phyloP scores from a whole-genome alignment of 2,329 filamentous ascomycete species.

The Endoconidiophora polonica region DNA sequence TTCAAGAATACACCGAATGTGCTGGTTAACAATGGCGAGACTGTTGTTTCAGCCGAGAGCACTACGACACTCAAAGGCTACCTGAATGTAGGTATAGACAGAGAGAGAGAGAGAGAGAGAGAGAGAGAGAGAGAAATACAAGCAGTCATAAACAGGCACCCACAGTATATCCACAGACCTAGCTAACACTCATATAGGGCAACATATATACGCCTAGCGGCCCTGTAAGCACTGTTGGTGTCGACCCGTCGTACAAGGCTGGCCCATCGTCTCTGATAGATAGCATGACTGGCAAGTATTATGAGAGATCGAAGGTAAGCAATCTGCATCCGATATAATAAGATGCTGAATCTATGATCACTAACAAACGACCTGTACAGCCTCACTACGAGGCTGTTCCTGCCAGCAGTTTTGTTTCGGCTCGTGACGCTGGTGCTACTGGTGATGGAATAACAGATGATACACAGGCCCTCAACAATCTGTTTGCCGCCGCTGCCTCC shows the following conservation, averaged over 20 bases:
- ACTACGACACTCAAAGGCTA: constrained; percentile 18
- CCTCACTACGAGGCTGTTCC: constrained; percentile 52
- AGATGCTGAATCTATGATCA: not conserved
- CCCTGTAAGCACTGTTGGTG: constrained; percentile 31
- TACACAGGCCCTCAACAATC: constrained; percentile 49
- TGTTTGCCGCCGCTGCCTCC: constrained; percentile 39
- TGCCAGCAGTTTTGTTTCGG: constrained; percentile 46
- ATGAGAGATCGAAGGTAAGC: constrained; percentile 47
- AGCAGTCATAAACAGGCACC: too few species aligned
- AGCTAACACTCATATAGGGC: constrained; percentile 30
- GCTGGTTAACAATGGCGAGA: constrained; percentile 23
- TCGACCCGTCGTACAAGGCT: constrained; percentile 24
- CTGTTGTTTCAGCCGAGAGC: constrained; percentile 22
- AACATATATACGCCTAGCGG: constrained; percentile 41
- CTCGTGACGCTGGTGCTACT: constrained; percentile 49
- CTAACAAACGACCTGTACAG: constrained; percentile 15
- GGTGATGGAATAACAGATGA: constrained; percentile 65
- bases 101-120: not conserved
- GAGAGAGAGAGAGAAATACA: not conserved
- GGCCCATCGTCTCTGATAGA: constrained; percentile 40
- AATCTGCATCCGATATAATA: not conserved
- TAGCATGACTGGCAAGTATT: constrained; percentile 31
- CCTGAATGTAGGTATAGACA: constrained; percentile 11
- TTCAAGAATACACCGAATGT: constrained; percentile 22
- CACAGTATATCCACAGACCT: too few species aligned